Base-by-base conservation (phyloP, 1,284 basidiomycete genomes). In the Ustilago trichophora region DNA sequence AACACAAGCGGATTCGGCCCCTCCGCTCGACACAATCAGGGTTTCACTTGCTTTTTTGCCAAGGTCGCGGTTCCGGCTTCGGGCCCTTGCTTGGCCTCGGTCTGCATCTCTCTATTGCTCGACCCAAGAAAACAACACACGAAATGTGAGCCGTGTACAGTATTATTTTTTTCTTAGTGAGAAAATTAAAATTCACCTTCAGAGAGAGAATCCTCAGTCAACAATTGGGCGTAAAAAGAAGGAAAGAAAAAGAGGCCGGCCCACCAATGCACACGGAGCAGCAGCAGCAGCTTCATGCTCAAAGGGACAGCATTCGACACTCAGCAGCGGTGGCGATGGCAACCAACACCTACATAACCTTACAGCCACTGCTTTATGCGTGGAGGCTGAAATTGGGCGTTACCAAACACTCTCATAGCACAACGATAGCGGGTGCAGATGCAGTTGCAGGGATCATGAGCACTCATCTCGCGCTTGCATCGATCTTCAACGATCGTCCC, bases 221-320 rank as follows among this genome's bases (percentile, higher is more conserved):
- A 62, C 47, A 40, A 26, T 27, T 51, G 37, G 59, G 45, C 46
- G 52, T 44, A 54, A 50, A 48, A 59, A 59, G 54, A 47, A 62
- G 54, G 15, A 37, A 47, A 22, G 25, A 15, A 36, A 33, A 27
- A 25, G 22, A 29, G 37, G 21, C 31, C 19, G 31, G 26, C 24
- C 24, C 36, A 33, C 24, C 31, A 10, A 24, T 16, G 37, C 35
- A 40, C 32, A n/a, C n/a, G n/a, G n/a, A n/a, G n/a, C n/a, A 22
- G 41, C 27, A 21, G 18, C 35, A 24, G 13, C 24, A 15, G 34
- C 35, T 15, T 37, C 27, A 41, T 32, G 50, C 38, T n/a, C n/a
- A n/a, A n/a, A n/a, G n/a, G n/a, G n/a, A n/a, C n/a, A n/a, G n/a
- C n/a, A n/a, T n/a, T n/a, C n/a, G n/a, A n/a, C n/a, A n/a, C n/a